Conservation (phyloP, 768 basidiomycete species). For the Mycena venus region DNA sequence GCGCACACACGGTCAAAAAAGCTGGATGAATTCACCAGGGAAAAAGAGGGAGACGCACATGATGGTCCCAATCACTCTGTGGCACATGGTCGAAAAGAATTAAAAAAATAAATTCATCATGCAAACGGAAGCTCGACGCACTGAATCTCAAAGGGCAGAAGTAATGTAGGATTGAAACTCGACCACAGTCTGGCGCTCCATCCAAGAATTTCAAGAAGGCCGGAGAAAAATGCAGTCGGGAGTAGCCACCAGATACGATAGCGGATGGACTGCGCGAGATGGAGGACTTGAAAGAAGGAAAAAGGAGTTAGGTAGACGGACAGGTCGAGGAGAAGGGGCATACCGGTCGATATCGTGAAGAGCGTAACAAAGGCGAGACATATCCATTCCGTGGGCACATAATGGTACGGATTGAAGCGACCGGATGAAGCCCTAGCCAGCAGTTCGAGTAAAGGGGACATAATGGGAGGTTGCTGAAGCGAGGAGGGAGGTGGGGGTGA, state of each 20-base stretch:
- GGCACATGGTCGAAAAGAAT: background rate
- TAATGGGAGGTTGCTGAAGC: background rate
- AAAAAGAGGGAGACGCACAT: too few species aligned
- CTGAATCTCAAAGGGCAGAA: constrained; percentile 29
- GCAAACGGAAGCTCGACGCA: too few species aligned
- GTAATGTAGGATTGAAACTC: constrained; percentile 2
- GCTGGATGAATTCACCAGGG: too few species aligned
- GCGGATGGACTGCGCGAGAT: constrained; percentile 19
- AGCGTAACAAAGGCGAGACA: constrained; percentile 22
- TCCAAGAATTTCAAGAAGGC: constrained; percentile 21
- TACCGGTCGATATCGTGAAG: constrained; percentile 18
- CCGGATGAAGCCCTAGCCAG: background rate
- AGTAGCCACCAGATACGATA: constrained; percentile 29
- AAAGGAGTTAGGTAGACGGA: background rate
- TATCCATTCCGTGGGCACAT: constrained; percentile 27
- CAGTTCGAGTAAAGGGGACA: background rate
- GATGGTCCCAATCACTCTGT: constrained; percentile 24
- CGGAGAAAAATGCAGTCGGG: constrained; percentile 25
- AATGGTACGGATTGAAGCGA: constrained; percentile 20
- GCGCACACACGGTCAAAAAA: too few species aligned
- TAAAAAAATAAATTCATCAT: too few species aligned
- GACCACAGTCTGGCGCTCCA: constrained; percentile 29
- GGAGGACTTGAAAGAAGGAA: background rate
- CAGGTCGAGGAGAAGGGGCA: background rate
- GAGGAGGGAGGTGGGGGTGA: background rate